These are phyloP conservation scores for Magnusiomyces sp. DNA, from an alignment of 1,139 yeast species.

Conservation along the genomic window DNA sequence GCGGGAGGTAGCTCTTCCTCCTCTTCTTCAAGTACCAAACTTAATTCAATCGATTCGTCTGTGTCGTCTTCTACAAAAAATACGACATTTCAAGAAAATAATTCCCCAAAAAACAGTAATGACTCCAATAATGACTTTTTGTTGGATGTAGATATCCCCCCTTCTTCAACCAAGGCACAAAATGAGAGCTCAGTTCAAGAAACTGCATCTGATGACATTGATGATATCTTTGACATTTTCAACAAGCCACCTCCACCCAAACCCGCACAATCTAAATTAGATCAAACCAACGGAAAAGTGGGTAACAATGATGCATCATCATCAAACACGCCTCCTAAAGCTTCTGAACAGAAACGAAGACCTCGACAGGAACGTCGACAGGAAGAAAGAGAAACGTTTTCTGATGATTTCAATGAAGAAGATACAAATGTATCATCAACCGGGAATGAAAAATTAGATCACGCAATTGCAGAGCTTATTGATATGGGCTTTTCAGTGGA, in stretches of 20 bases:
- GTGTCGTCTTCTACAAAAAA: not conserved
- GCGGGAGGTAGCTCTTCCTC: too few relatives aligned
- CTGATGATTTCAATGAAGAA: not conserved
- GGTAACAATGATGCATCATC: constrained; percentile 2
- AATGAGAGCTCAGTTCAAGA: not conserved
- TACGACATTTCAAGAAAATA: not conserved
- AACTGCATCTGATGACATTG: constrained; percentile 15
- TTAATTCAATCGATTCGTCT: not conserved
- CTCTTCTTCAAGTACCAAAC: too few relatives aligned
- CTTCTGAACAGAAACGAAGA: not conserved
- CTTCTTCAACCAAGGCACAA: not conserved
- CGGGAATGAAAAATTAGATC: constrained; percentile 36
- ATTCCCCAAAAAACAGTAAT: too few relatives aligned
- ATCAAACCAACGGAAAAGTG: constrained; percentile 1
- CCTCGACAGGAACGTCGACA: not conserved
- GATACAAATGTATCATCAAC: not conserved
- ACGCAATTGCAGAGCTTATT: constrained; percentile 56
- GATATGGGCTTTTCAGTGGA: constrained; percentile 73
- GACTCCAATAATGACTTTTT: not conserved
- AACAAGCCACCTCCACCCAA: constrained; percentile 22
- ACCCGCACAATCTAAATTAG: not conserved
- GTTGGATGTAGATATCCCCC: not conserved
- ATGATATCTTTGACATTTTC: constrained; percentile 30
- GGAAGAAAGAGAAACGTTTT: not conserved
- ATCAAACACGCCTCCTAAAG: constrained; percentile 9